These are phyloP conservation scores for Colletotrichum zoysiae DNA, from an alignment of 2,329 filamentous ascomycete species.

Conservation along the genomic window DNA sequence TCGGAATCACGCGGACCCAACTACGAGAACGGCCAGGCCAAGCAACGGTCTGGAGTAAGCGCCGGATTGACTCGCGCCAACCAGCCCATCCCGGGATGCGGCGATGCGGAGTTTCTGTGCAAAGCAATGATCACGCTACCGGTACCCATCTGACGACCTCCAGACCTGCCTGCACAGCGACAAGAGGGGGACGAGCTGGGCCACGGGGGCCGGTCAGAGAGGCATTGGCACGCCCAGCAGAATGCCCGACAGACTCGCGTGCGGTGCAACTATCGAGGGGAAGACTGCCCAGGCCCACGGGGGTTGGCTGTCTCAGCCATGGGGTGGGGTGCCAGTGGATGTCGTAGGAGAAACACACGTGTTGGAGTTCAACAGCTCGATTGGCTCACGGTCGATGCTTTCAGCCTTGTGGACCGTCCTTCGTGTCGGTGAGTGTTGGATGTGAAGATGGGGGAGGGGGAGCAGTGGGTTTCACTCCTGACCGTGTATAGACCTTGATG, in stretches of 20 bases:
- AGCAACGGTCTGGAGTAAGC: slow-evolving; percentile 29
- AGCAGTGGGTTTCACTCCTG: slow-evolving; percentile 19
- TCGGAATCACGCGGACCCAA: slow-evolving; percentile 24
- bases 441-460: not conserved
- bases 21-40: slow-evolving; percentile 26
- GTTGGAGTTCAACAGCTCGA: slow-evolving; percentile 29
- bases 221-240: slow-evolving; percentile 7
- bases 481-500: slow-evolving; percentile 32
- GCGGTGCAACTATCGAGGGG: slow-evolving; percentile 1
- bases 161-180: not conserved
- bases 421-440: slow-evolving; percentile 28
- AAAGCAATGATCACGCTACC: slow-evolving; percentile 24
- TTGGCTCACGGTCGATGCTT: slow-evolving; percentile 24
- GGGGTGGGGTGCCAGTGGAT: not conserved
- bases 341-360: slow-evolving; percentile 31
- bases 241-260: slow-evolving; percentile 17
- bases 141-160: slow-evolving; percentile 14
- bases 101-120: slow-evolving; percentile 14
- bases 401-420: slow-evolving; percentile 38
- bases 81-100: slow-evolving; percentile 31
- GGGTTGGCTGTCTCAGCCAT: slow-evolving; percentile 22
- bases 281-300: not conserved
- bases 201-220: slow-evolving; percentile 29
- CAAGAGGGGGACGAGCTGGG: slow-evolving; percentile 3
- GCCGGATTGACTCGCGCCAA: slow-evolving; percentile 37